Evolutionary conservation across 306 rosid genomes (phyloP), one percentile per base, ranked within the genome.

Genomic region (Gastrolobium villosum): DNA sequence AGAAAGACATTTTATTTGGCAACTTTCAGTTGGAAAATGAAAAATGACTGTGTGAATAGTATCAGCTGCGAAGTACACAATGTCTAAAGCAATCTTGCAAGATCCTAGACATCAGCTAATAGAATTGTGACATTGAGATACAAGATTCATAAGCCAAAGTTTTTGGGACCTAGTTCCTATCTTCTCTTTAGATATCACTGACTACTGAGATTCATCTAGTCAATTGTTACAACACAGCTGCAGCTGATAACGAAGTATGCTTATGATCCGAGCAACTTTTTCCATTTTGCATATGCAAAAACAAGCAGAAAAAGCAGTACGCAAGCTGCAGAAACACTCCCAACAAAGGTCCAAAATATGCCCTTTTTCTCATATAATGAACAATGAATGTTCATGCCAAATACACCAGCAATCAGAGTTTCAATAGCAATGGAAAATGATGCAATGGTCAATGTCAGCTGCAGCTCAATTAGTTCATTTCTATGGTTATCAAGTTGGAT

Each of bases 401-500:
- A 93, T 74, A 46, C 31, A 41, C 92, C 93, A 3, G 97, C 87
- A 20, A 96, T 62, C 91, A 85, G 34, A 37, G 98, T 96, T 54
- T 96, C 98, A 13, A 87, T 1, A 32, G 96, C 86, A 77, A 93
- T 20, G 49, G 98, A 94, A 85, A 96, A 93, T 65, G 97, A 88
- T 68, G 96, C 99, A 74, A 93, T 96, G 28, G 98, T 91, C 89
- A 93, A 66, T 34, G 90, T 93, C 91, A 96, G 85, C 79, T 96
- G 98, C 70, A 93, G 97, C 84, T 96, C 98, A 88, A 96, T 96
- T 77, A 96, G 98, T 80, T 96, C 98, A 10, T 96, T 96, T 81
- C 97, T 81, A 36, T 96, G 99, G 88, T 91, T 96, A 86, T 96
- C 98, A 39, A 96, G 99, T 83, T 95, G 98, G 75, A 95, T 95